Base-by-base conservation (phyloP, 2,329 filamentous ascomycete genomes). In the Boeremia exigua region DNA sequence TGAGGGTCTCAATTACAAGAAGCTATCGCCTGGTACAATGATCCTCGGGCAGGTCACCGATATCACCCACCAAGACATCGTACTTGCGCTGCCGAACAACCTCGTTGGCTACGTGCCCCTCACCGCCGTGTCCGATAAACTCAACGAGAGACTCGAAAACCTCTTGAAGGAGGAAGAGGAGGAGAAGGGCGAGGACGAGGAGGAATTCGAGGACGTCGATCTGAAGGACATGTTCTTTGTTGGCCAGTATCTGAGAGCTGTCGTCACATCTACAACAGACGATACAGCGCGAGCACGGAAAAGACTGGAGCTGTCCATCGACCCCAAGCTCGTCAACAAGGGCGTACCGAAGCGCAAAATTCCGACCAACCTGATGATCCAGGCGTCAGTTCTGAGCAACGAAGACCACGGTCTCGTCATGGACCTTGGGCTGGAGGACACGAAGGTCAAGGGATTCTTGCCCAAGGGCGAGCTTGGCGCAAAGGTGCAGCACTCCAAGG, bases 371-470 rank as follows among this genome's bases (percentile, higher is more conserved):
- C 83, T 82, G 61, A 92, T 90, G 40, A 80, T 98, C 17, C 96
- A 98, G 83, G 94, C 92, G 2, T 89, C 92, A 0, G 88, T 99
- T 25, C 78, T 84, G 46, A 99, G 94, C 75, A 89, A 96, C n/a
- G 94, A 99, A 76, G 96, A 99, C 67, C 93, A 96, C 70, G 95
- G 95, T 59, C 84, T 95, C 54, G 86, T 98, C 52, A 96, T 99
- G 92, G 92, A 97, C 65, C 78, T 98, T 33, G 92, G 92, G 15
- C 80, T 98, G 6, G 81, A 87, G 32, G 85, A 87, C 48, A 78
- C 82, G 29, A 83, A 85, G 33, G 74, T 93, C 48, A 88, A 87
- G 60, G 95, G 91, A 2, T 99, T 99, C 77, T 82, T 99, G 70
- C 86, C 92, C 5, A 90, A 89, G 58, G 92, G 89, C 70, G 92